phyloP scores from a whole-genome alignment of 2,329 filamentous ascomycete genomes.

The Dactylellina haptotyla region DNA sequence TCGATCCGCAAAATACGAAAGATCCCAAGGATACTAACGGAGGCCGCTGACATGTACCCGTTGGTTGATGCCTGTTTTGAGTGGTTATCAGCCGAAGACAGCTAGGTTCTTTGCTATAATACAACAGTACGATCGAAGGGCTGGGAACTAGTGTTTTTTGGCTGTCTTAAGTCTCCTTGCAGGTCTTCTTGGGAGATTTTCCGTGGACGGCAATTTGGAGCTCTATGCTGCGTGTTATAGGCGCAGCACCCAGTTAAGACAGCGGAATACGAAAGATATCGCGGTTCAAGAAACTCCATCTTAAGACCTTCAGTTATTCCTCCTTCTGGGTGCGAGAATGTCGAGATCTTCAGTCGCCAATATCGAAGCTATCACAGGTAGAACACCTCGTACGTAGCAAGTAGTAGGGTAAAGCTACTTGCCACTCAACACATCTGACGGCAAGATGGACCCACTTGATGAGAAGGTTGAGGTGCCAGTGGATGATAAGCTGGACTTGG shows the following conservation, averaged over 20 bases:
- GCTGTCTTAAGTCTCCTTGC: too few species aligned
- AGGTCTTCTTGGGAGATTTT: conserved; percentile 8
- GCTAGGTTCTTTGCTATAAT: neutral
- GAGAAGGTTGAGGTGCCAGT: conserved; percentile 1
- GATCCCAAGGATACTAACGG: neutral
- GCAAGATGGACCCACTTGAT: conserved; percentile 1
- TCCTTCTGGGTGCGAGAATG: neutral
- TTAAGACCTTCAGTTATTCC: neutral
- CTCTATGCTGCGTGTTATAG: neutral
- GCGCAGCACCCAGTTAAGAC: neutral
- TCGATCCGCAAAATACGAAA: conserved; percentile 16
- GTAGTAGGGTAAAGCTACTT: neutral
- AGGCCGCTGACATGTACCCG: too few species aligned
- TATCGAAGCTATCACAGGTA: neutral
- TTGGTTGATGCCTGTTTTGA: too few species aligned
- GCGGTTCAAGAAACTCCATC: neutral
- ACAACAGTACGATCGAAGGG: neutral
- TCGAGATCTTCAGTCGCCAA: neutral
- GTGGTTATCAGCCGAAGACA: neutral
- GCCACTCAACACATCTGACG: conserved; percentile 15
- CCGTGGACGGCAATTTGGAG: neutral
- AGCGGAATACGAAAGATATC: neutral
- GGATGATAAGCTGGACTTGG: conserved; percentile 9
- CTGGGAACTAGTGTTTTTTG: too few species aligned
- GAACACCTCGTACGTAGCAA: neutral